Evolutionary conservation across 495 filamentous ascomycete species (phyloP), one percentile per base, ranked within the genome.

Genomic region (Filosporella fistucella): DNA sequence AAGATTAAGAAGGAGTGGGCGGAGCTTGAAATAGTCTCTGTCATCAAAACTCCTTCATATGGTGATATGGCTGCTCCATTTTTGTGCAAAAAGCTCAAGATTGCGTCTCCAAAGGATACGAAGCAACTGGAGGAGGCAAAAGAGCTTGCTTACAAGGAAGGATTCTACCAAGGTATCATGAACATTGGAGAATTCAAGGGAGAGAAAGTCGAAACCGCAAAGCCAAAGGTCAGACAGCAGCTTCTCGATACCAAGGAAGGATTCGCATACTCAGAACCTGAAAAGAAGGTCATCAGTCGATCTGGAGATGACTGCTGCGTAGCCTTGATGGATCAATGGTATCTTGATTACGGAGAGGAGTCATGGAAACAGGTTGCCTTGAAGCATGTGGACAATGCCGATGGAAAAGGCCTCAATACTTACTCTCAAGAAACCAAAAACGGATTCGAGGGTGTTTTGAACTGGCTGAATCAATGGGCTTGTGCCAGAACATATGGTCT

Each of bases 1-100:
- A 82, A 83, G 39, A 97, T 98, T 66, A 82, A 94, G 68, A 95
- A 93, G 68, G 91, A 97, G 61, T 98, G 93, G 93, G 91, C 83
- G 3, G 83, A 93, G 59, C 68, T 93, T 34, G 88, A 95, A 46
- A 89, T 96, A 47, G 48, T 81, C 40, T 87, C 91, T 34, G 84
- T 98, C 52, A 96, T 98, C 50, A 75, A 89, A 25, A 97, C 93
- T 8, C 91, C 91, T 1, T 82, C 82, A 13, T 96, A 93, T 59
- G 91, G 88, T 28, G 82, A 95, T 62, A 70, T 93, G 47, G 82
- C 88, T 26, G 93, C 93, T 4, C 80, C 83, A 47, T 78, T 82
- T 43, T 71, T 98, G 35, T 87, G 95, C 34, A 88, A 96, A 70
- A 80, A 91, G 62, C 73, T 96, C 59, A 98, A 98, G 74, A 98